Evolutionary conservation across 306 rosid species (phyloP).

Genomic region (Ormosia emarginata): DNA sequence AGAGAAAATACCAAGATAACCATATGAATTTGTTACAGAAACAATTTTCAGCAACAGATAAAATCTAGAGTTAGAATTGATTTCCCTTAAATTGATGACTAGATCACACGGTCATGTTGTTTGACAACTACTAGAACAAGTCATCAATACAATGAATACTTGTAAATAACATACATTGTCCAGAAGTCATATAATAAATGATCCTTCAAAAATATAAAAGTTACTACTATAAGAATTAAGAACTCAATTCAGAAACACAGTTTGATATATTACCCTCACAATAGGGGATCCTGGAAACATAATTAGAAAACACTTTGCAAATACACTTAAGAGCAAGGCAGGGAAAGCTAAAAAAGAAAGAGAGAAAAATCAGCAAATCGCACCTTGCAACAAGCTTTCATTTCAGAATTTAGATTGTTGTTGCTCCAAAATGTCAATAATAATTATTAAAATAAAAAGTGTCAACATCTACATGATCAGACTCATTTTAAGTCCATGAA

Average conservation of each 20-base stretch:
- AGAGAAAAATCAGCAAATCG: background rate
- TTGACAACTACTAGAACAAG: background rate
- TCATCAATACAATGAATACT: background rate
- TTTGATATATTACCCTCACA: background rate
- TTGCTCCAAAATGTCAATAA: constrained; percentile 3
- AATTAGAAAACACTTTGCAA: background rate
- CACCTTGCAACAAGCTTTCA: background rate
- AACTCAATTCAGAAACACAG: constrained; percentile 6
- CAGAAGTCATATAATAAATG: background rate
- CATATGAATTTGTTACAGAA: constrained; percentile 9
- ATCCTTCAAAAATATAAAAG: background rate
- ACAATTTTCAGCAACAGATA: background rate
- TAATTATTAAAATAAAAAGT: background rate
- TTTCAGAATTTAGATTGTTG: background rate
- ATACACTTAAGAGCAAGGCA: background rate
- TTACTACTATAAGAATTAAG: background rate
- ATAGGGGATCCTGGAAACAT: background rate
- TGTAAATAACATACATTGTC: background rate
- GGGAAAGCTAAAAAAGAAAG: background rate
- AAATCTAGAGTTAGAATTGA: background rate
- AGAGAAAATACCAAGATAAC: constrained; percentile 12
- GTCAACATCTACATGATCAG: background rate
- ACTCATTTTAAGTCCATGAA: background rate
- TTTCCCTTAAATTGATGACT: background rate
- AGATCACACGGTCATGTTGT: background rate